Conservation (phyloP, 768 basidiomycete genomes). For the Rhodotorula babjevae region DNA sequence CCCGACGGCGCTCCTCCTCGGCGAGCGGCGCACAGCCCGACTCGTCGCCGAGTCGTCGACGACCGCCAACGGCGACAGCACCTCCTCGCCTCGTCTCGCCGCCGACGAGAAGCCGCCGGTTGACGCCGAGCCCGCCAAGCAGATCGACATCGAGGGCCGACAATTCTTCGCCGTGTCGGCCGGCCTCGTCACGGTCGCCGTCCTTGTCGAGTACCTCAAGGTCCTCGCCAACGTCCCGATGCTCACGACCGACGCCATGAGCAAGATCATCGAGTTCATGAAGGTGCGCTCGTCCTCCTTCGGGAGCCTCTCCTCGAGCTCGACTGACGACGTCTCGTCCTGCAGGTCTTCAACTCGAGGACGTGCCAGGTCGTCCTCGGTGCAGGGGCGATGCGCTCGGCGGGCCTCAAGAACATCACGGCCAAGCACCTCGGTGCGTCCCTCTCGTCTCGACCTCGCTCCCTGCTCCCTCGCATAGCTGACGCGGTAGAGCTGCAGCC, state of each 20-base stretch:
- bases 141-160: slow-evolving; percentile 64
- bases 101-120: no score
- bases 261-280: slow-evolving; percentile 85
- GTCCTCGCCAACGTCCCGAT: slow-evolving; percentile 81
- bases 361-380: slow-evolving; percentile 97
- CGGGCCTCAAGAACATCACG: slow-evolving; percentile 95
- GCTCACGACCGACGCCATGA: slow-evolving; percentile 92
- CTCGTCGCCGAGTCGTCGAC: no score
- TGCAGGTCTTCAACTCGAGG: slow-evolving; percentile 82
- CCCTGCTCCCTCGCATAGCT: no score
- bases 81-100: no score
- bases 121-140: slow-evolving; percentile 53
- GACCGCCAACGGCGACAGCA: neutral
- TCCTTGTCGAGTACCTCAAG: slow-evolving; percentile 78
- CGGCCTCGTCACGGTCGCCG: slow-evolving; percentile 62
- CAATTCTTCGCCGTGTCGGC: slow-evolving; percentile 80
- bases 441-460: neutral
- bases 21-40: neutral
- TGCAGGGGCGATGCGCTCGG: slow-evolving; percentile 97
- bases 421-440: slow-evolving; percentile 86
- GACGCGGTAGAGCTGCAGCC: slow-evolving; percentile 12
- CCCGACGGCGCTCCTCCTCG: slow-evolving; percentile 62
- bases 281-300: slow-evolving; percentile 52
- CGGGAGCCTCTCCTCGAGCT: no score
- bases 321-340: neutral